phyloP scores from a whole-genome alignment of 495 filamentous ascomycete genomes.

The Talaromyces liani region DNA sequence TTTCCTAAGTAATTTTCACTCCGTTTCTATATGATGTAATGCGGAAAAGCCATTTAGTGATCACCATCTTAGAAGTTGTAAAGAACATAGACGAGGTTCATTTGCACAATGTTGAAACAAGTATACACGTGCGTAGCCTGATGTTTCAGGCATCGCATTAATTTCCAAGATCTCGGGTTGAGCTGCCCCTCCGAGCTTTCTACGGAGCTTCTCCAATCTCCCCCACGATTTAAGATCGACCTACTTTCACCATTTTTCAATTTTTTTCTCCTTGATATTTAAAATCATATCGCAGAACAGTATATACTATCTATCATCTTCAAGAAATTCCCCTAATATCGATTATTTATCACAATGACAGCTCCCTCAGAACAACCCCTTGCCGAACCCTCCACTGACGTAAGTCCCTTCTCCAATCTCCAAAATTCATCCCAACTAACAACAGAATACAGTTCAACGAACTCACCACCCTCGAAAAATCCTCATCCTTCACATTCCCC shows the following conservation, averaged over 20 bases:
- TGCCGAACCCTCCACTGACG: background rate
- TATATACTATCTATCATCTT: background rate
- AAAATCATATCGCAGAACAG: background rate
- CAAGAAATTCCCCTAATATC: background rate
- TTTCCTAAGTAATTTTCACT: no score
- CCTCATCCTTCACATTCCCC: slow-evolving; percentile 43
- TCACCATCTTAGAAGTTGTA: no score
- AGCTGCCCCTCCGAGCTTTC: no score
- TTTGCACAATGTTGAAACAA: no score
- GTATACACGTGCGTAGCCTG: no score
- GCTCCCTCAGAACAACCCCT: background rate
- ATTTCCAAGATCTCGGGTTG: no score
- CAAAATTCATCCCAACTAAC: background rate
- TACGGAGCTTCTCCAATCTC: no score
- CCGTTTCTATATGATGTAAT: no score
- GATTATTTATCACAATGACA: slow-evolving; percentile 6
- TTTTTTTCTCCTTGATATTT: background rate
- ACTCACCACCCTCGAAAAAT: slow-evolving; percentile 45
- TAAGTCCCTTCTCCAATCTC: background rate
- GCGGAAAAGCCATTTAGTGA: no score
- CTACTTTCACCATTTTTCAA: background rate
- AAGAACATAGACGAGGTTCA: no score
- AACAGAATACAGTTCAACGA: slow-evolving; percentile 26
- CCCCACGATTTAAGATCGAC: background rate
- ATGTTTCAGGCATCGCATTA: no score